Conservation (phyloP, 495 filamentous ascomycete species). For the Clavariopsis aquatica region DNA sequence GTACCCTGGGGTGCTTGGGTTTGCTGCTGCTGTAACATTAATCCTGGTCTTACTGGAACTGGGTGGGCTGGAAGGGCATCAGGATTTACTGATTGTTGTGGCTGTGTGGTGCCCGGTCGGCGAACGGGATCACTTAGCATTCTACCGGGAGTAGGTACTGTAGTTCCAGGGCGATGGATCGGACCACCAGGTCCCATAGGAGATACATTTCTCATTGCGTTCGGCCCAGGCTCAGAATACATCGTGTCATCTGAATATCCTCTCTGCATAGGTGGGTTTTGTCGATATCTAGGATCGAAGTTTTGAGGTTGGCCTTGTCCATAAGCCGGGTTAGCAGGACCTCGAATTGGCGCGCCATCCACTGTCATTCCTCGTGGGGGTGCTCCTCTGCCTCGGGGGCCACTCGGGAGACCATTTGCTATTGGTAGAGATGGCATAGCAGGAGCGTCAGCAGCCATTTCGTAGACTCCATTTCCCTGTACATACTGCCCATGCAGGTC, state of each 20-base stretch:
- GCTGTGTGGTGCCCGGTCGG: conserved; percentile 43
- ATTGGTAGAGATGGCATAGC: conserved; percentile 51
- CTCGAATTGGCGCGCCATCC: conserved; percentile 11
- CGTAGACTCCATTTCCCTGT: conserved; percentile 58
- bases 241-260: conserved; percentile 34
- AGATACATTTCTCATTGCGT: conserved; percentile 23
- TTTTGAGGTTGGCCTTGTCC: conserved; percentile 18
- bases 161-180: conserved; percentile 27
- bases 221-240: conserved; percentile 39
- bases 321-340: conserved; percentile 25
- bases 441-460: conserved; percentile 62
- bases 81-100: conserved; percentile 47
- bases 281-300: conserved; percentile 22
- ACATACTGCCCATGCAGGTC: conserved; percentile 55
- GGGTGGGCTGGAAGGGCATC: conserved; percentile 79
- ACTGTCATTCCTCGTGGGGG: conserved; percentile 23
- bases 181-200: conserved; percentile 28
- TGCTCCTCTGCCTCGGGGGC: conserved; percentile 39
- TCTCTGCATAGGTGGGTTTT: conserved; percentile 33
- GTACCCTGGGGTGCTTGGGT: conserved; percentile 25
- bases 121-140: conserved; percentile 29
- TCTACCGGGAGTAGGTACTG: conserved; percentile 23
- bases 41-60: conserved; percentile 74
- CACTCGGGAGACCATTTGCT: conserved; percentile 38
- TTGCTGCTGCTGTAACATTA: conserved; percentile 48